Evolutionary conservation across 176 grass and related monocot species (phyloP).

Genomic region (Musa schizocarpa): DNA sequence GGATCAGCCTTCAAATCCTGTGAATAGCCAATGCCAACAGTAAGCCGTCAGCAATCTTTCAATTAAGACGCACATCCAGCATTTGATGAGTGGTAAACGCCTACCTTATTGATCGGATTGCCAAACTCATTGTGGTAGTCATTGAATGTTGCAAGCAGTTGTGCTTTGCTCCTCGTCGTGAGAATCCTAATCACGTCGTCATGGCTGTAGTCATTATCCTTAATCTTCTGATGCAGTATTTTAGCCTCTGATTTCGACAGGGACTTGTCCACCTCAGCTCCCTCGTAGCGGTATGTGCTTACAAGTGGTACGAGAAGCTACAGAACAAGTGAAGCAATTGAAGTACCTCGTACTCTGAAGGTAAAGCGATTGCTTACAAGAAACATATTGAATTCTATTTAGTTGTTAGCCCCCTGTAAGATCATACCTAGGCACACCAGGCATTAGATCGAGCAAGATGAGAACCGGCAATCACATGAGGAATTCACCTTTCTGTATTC

Average conservation of each 20-base stretch:
- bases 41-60: background rate
- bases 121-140: conserved; percentile 67
- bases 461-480: background rate
- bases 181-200: conserved; percentile 89
- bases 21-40: background rate
- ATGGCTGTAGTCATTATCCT: conserved; percentile 57
- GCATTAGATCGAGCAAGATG: background rate
- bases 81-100: background rate
- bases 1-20: conserved; percentile 83
- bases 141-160: conserved; percentile 80
- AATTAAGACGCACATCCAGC: no score
- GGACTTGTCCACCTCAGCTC: conserved; percentile 58
- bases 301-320: conserved; percentile 91
- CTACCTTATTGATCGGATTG: conserved; percentile 84
- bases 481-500: conserved; percentile 66
- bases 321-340: background rate
- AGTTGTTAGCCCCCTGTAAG: no score
- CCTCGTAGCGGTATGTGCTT: conserved; percentile 69
- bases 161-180: conserved; percentile 87
- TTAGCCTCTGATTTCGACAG: conserved; percentile 84
- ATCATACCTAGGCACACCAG: no score
- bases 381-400: no score
- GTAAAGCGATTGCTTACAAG: no score
- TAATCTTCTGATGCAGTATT: conserved; percentile 65
- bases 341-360: no score